Evolutionary conservation across 1,284 basidiomycete species (phyloP).

Genomic region (Prillingera fragicola): DNA sequence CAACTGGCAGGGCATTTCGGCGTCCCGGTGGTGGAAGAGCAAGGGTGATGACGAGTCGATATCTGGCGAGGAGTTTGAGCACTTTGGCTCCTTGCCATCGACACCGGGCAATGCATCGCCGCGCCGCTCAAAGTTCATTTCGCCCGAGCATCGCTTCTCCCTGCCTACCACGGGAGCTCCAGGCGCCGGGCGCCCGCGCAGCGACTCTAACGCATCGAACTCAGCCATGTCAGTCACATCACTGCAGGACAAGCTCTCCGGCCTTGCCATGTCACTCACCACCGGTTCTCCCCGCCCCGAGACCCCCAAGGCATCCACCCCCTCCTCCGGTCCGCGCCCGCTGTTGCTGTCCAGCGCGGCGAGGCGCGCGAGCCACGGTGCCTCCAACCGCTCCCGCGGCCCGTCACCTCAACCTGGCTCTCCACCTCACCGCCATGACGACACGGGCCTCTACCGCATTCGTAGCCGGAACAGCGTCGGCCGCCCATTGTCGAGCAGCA

Average conservation of each 20-base stretch:
- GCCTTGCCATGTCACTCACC: slow-evolving; percentile 9
- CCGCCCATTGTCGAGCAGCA: too few relatives aligned
- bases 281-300: background rate
- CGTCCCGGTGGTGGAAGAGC: too few relatives aligned
- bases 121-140: background rate
- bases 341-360: slow-evolving; percentile 24
- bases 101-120: background rate
- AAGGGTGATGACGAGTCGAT: too few relatives aligned
- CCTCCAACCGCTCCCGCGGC: background rate
- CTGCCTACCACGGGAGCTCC: background rate
- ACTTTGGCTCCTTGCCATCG: slow-evolving; percentile 5
- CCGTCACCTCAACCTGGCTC: slow-evolving; percentile 9
- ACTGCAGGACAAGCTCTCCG: slow-evolving; percentile 21
- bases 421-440: slow-evolving; percentile 7
- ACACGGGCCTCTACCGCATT: slow-evolving; percentile 14
- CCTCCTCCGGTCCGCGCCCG: slow-evolving; percentile 22
- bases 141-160: background rate
- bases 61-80: too few relatives aligned
- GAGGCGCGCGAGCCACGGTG: slow-evolving; percentile 17
- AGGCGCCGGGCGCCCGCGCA: slow-evolving; percentile 4
- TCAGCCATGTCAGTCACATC: slow-evolving; percentile 20
- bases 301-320: background rate
- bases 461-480: slow-evolving; percentile 10
- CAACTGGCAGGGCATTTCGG: too few relatives aligned
- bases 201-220: slow-evolving; percentile 14